phyloP scores from a whole-genome alignment of 148 eudicot genomes.

The Vaccinium corymbosum region DNA sequence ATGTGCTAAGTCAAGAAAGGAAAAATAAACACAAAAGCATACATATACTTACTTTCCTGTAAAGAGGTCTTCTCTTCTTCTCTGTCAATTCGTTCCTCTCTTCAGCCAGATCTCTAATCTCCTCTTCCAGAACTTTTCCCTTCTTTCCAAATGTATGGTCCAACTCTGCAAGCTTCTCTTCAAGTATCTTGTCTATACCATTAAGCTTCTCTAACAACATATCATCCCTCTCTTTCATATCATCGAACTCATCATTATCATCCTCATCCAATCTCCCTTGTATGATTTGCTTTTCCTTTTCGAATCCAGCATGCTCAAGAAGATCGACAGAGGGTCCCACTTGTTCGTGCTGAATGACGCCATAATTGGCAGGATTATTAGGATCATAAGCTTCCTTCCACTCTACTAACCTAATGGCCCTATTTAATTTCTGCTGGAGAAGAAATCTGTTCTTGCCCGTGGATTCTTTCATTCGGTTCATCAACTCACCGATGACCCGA shows the following conservation, averaged over 20 bases:
- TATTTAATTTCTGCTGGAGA: slow-evolving; percentile 79
- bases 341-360: slow-evolving; percentile 54
- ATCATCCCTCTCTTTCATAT: slow-evolving; percentile 87
- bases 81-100: slow-evolving; percentile 85
- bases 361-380: slow-evolving; percentile 68
- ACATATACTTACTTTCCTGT: slow-evolving; percentile 68
- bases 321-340: slow-evolving; percentile 35
- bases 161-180: slow-evolving; percentile 73
- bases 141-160: slow-evolving; percentile 91
- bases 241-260: slow-evolving; percentile 66
- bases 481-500: slow-evolving; percentile 80
- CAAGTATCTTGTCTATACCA: slow-evolving; percentile 67
- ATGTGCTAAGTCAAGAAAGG: background rate
- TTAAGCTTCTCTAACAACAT: slow-evolving; percentile 69
- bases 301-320: slow-evolving; percentile 37
- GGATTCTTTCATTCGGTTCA: slow-evolving; percentile 65
- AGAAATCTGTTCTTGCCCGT: slow-evolving; percentile 90
- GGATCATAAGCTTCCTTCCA: slow-evolving; percentile 83
- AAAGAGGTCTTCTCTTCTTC: slow-evolving; percentile 68
- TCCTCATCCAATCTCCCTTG: slow-evolving; percentile 39
- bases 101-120: slow-evolving; percentile 89
- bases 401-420: slow-evolving; percentile 72
- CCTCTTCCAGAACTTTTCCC: slow-evolving; percentile 84
- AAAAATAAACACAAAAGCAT: background rate
- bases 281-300: slow-evolving; percentile 36